phyloP scores from a whole-genome alignment of 2,329 filamentous ascomycete species.

The Dothistroma septosporum region DNA sequence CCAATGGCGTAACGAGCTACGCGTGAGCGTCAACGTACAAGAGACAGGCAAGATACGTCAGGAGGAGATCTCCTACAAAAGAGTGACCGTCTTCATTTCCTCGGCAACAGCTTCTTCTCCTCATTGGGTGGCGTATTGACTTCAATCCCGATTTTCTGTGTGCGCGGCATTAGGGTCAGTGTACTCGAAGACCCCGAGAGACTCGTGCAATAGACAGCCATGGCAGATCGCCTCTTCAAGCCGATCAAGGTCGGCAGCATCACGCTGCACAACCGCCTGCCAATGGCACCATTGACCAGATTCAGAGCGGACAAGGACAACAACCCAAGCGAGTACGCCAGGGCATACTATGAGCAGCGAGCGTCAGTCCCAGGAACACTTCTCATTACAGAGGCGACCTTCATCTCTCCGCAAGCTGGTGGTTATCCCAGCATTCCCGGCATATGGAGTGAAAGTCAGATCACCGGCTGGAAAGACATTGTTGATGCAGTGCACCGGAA shows the following conservation, averaged over 20 bases:
- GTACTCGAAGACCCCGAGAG: too few species aligned
- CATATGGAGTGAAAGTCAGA: constrained; percentile 54
- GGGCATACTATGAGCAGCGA: constrained; percentile 54
- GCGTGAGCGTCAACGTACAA: neutral
- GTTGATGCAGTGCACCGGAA: constrained; percentile 61
- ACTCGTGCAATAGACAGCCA: neutral
- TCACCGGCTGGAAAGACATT: constrained; percentile 57
- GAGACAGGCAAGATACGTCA: neutral
- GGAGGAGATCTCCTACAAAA: neutral
- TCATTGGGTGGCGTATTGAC: neutral
- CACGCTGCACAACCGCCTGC: constrained; percentile 45
- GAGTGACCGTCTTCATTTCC: neutral
- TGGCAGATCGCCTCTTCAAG: constrained; percentile 32
- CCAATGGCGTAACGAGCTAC: neutral
- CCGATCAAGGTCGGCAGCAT: constrained; percentile 43
- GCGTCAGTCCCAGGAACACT: constrained; percentile 52
- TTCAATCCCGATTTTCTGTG: neutral
- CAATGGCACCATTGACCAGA: constrained; percentile 55
- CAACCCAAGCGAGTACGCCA: constrained; percentile 32
- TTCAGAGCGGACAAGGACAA: constrained; percentile 44
- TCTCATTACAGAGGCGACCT: constrained; percentile 56
- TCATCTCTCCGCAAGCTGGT: constrained; percentile 46
- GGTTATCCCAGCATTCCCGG: constrained; percentile 54
- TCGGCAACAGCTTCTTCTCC: neutral
- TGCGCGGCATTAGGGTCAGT: neutral